These are phyloP conservation scores for Aspergillus haitiensis DNA, from an alignment of 495 filamentous ascomycete genomes.

Conservation along the genomic window DNA sequence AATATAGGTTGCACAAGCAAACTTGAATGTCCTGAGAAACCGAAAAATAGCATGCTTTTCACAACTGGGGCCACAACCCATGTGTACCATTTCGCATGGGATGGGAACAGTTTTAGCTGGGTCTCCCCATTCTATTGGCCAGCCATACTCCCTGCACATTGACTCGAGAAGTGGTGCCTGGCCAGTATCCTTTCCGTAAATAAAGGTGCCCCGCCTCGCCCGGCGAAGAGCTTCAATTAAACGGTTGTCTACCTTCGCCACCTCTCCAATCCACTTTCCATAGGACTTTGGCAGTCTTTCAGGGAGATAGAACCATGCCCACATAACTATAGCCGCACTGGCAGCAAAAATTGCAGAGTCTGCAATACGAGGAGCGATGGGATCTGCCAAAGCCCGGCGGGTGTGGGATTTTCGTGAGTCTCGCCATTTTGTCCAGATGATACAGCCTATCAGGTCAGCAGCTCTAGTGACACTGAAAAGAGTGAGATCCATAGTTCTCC, in stretches of 20 bases:
- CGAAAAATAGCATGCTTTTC: conserved; percentile 74
- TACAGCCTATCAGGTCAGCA: conserved; percentile 66
- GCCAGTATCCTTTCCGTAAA: conserved; percentile 78
- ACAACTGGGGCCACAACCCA: conserved; percentile 73
- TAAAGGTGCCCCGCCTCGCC: conserved; percentile 60
- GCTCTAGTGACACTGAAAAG: conserved; percentile 77
- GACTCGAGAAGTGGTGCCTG: conserved; percentile 66
- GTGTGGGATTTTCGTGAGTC: conserved; percentile 32
- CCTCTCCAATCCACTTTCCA: conserved; percentile 80
- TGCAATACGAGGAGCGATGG: conserved; percentile 51
- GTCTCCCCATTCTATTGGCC: conserved; percentile 74
- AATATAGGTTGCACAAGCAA: conserved; percentile 77
- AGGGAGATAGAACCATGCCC: conserved; percentile 81
- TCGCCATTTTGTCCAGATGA: conserved; percentile 59
- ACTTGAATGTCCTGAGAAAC: conserved; percentile 69
- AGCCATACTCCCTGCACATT: conserved; percentile 73
- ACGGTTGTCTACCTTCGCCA: conserved; percentile 75
- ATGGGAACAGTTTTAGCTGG: conserved; percentile 71
- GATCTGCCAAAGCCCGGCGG: conserved; percentile 54
- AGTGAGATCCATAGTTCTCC: conserved; percentile 83
- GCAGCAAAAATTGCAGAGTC: conserved; percentile 75
- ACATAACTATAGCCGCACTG: conserved; percentile 83
- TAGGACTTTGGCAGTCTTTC: conserved; percentile 70
- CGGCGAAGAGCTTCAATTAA: conserved; percentile 73
- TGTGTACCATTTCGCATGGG: conserved; percentile 87